Evolutionary conservation across 108 stramenopile genomes (phyloP).

Genomic region (Nitzschia sp.): DNA sequence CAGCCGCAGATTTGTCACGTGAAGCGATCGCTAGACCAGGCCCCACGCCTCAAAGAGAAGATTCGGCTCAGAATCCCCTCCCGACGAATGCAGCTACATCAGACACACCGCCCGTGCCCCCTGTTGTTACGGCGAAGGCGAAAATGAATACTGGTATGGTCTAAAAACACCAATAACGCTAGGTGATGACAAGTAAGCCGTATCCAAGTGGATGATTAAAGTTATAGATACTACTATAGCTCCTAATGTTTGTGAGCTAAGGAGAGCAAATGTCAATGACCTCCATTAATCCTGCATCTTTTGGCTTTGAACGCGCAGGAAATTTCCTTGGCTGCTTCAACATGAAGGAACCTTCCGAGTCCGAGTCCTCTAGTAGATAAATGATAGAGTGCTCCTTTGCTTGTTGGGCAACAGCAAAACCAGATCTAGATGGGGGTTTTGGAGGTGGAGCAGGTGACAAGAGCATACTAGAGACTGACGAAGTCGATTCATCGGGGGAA

Average conservation of each 20-base stretch:
- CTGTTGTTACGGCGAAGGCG: background rate
- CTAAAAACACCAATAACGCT: no score
- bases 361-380: background rate
- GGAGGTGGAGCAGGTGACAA: no score
- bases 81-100: background rate
- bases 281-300: background rate
- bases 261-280: background rate
- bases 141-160: background rate
- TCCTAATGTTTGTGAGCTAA: no score
- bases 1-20: slow-evolving; percentile 61
- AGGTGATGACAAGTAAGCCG: no score
- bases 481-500: no score
- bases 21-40: background rate
- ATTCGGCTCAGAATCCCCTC: no score
- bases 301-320: background rate
- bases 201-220: no score
- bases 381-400: background rate
- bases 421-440: no score
- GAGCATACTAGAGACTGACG: no score
- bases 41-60: background rate
- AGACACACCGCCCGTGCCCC: background rate
- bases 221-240: no score
- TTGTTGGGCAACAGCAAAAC: background rate
- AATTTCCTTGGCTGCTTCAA: background rate
- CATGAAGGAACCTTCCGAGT: background rate